Conservation (phyloP, 2,329 filamentous ascomycete genomes). For the Diaporthe citri region DNA sequence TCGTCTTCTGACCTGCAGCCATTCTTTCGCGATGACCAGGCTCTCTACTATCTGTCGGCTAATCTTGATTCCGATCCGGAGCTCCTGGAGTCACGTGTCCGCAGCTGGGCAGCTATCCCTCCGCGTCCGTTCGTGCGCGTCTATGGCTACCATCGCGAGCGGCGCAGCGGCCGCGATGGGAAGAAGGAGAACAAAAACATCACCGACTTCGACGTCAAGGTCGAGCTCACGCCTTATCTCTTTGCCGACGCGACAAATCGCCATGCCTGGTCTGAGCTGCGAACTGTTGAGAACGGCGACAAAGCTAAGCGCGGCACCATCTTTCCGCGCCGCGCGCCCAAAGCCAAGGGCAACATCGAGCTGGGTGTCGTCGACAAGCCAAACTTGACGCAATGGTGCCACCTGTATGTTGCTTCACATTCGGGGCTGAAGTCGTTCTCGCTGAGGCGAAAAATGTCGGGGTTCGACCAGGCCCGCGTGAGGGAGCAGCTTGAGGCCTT, state of each 20-base stretch:
- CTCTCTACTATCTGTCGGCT: constrained; percentile 56
- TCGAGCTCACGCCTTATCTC: constrained; percentile 72
- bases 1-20: constrained; percentile 40
- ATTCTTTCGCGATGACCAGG: constrained; percentile 32
- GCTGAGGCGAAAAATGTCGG: constrained; percentile 65
- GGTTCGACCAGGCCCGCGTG: constrained; percentile 71
- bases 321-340: constrained; percentile 63
- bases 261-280: constrained; percentile 58
- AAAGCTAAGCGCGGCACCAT: constrained; percentile 75
- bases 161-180: constrained; percentile 55
- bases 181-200: constrained; percentile 61
- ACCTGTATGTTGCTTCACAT: constrained; percentile 72
- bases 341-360: constrained; percentile 54
- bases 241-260: constrained; percentile 58
- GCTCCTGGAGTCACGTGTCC: constrained; percentile 60
- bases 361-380: constrained; percentile 54
- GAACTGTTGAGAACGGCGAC: constrained; percentile 68
- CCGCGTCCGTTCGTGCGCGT: constrained; percentile 67
- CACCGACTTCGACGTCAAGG: constrained; percentile 70
- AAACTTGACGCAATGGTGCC: constrained; percentile 73
- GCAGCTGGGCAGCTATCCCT: constrained; percentile 58
- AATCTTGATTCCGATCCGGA: constrained; percentile 59
- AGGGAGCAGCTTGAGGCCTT: constrained; percentile 65
- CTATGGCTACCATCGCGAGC: constrained; percentile 64
- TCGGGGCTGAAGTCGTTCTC: constrained; percentile 69